Conservation (phyloP, 164 flowering plant genomes). For the Brasenia schreberi region DNA sequence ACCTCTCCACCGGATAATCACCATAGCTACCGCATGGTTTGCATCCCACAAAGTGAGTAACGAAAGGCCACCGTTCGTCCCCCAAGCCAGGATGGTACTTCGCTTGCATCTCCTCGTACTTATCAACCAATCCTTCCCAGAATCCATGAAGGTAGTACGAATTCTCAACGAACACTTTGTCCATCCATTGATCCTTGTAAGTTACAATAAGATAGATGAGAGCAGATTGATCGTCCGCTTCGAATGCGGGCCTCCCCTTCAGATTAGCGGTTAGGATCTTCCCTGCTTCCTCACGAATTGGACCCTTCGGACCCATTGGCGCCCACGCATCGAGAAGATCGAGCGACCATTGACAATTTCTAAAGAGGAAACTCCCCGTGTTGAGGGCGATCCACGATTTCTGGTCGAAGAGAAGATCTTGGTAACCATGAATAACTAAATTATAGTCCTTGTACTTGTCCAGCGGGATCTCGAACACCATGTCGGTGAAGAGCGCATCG, state of each 20-base stretch:
- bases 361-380: constrained; percentile 72
- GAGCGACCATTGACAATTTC: constrained; percentile 94
- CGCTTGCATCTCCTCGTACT: constrained; percentile 80
- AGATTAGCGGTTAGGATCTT: constrained; percentile 59
- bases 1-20: constrained; percentile 77
- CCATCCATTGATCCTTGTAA: constrained; percentile 60
- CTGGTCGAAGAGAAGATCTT: constrained; percentile 66
- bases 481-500: constrained; percentile 89
- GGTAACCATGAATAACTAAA: constrained; percentile 80
- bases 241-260: constrained; percentile 80
- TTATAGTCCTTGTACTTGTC: constrained; percentile 45
- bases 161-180: constrained; percentile 71
- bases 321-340: constrained; percentile 90
- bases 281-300: constrained; percentile 74
- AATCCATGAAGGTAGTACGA: constrained; percentile 74
- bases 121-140: constrained; percentile 80
- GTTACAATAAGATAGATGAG: constrained; percentile 69
- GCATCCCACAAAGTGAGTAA: constrained; percentile 94
- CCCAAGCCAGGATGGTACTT: constrained; percentile 88
- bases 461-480: constrained; percentile 77
- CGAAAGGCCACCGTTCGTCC: constrained; percentile 95
- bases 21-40: constrained; percentile 95
- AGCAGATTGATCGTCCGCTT: constrained; percentile 95
- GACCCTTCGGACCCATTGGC: constrained; percentile 92
- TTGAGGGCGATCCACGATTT: constrained; percentile 83